Percentiles rank a stretch among this genome's conserved stretches.
These are phyloP conservation scores for Aaosphaeria arxii DNA, from an alignment of 2,329 filamentous ascomycete species.

Conservation along the genomic window DNA sequence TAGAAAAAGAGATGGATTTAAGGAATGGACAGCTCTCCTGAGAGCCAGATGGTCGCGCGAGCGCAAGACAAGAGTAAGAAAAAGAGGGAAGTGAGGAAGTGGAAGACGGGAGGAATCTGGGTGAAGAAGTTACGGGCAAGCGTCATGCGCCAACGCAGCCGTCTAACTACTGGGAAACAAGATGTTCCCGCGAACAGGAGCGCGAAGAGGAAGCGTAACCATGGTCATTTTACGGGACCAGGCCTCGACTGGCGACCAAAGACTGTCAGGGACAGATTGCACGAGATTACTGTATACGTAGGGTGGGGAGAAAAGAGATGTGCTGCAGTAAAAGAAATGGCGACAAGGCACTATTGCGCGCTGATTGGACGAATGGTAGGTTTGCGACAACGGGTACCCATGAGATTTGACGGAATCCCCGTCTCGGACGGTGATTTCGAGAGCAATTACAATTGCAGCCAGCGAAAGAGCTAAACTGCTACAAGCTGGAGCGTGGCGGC, in stretches of 20 bases:
- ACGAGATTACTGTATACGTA: slow-evolving; percentile 20
- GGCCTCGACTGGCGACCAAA: slow-evolving; percentile 5
- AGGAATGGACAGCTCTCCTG: slow-evolving; percentile 40
- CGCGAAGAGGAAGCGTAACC: too few relatives aligned
- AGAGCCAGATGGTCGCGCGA: slow-evolving; percentile 29
- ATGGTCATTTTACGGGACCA: too few relatives aligned
- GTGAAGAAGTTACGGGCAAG: slow-evolving; percentile 18
- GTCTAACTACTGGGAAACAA: slow-evolving; percentile 17
- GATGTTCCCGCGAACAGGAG: slow-evolving; percentile 4
- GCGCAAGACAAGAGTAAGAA: slow-evolving; percentile 1
- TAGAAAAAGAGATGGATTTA: slow-evolving; percentile 6
- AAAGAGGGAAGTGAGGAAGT: slow-evolving; percentile 9
- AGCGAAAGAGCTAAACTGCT: too few relatives aligned
- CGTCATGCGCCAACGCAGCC: neutral
- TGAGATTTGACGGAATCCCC: too few relatives aligned
- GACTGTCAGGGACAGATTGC: slow-evolving; percentile 36
- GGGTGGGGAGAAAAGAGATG: slow-evolving; percentile 16
- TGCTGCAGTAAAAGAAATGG: slow-evolving; percentile 9
- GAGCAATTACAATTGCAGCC: too few relatives aligned
- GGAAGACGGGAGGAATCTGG: slow-evolving; percentile 14
- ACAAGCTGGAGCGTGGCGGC: slow-evolving; percentile 6
- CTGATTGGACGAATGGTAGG: slow-evolving; percentile 21
- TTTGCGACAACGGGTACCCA: slow-evolving; percentile 19
- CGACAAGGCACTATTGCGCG: slow-evolving; percentile 7
- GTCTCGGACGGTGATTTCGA: too few relatives aligned